Evolutionary conservation across 805 yeast genomes (phyloP), one percentile per base, ranked within the genome.

Genomic region (Suhomyces sp.): DNA sequence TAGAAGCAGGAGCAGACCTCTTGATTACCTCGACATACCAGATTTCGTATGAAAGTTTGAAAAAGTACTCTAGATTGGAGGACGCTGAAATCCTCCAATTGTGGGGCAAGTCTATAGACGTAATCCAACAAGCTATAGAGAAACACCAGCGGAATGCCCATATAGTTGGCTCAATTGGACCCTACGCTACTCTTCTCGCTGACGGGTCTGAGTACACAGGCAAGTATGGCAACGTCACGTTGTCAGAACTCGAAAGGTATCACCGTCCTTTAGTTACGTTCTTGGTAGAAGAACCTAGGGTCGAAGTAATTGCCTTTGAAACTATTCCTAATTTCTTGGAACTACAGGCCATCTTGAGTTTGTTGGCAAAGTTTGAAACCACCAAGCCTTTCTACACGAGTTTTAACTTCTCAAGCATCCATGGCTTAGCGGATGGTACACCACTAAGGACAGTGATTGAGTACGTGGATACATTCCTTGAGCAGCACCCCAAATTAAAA

Each of bases 191-290:
- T 0, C 77, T 60, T 44, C 51, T 82, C 23, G 77, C 82, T 19
- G 69, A 77, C 43, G 88, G 88, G 0, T 69, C 82, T 0, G 95
- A 86, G 49, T 86, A 81, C 47, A 76, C 81, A 3, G 95, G 95
- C 2, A 68, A 78, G 33, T 84, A 83, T 53, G 70, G 67, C 8
- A 14, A 15, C 20, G 25, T 25, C 12, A 19, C 17, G 15, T 63
- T 54, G 17, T 62, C 56, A 6, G 64, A 63, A 28, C 48, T 84
- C 35, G 53, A 49, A 6, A 56, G 60, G 13, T 83, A 81, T 60
- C 87, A 83, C 52, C 32, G 44, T 4, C 72, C 70, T 6, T 42
- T 61, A 29, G 56, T 76, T 7, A 44, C 58, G 6, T 68, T 60
- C 22, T 58, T 75, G 22, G 40, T 62, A 6, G 46, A 55, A 3